Conservation (phyloP, 73 alveolate genomes). For the Paramecium sexaurelia region DNA sequence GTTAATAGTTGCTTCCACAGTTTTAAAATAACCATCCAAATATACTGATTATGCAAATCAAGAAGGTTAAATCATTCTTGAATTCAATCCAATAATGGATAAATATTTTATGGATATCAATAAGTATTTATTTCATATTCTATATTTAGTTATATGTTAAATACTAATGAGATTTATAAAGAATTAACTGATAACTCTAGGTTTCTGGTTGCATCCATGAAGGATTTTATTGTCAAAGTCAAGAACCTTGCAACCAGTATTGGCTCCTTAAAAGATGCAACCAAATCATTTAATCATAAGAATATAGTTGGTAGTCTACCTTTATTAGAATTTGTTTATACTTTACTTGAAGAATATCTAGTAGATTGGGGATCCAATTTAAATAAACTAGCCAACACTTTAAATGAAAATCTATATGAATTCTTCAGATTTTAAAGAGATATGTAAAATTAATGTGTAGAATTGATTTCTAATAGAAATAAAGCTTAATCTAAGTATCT, state of each 20-base stretch:
- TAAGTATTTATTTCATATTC: background rate
- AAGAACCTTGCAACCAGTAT: background rate
- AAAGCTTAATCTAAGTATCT: background rate
- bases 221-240: conserved; percentile 12
- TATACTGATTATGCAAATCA: background rate
- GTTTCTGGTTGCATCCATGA: background rate
- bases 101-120: conserved; percentile 38
- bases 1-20: background rate
- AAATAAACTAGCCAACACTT: background rate
- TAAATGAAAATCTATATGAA: conserved; percentile 47
- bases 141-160: background rate
- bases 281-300: background rate
- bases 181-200: conserved; percentile 25
- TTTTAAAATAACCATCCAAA: conserved; percentile 25
- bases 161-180: conserved; percentile 43
- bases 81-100: conserved; percentile 24
- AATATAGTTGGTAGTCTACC: conserved; percentile 15
- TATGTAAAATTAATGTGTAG: conserved; percentile 30
- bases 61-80: background rate
- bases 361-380: conserved; percentile 27
- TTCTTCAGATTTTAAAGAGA: conserved; percentile 48
- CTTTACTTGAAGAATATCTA: background rate
- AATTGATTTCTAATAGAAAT: conserved; percentile 15
- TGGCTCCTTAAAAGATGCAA: background rate
- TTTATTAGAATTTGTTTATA: conserved; percentile 6